phyloP scores from a whole-genome alignment of 345 rosid species.

The Salix koriyanagi region DNA sequence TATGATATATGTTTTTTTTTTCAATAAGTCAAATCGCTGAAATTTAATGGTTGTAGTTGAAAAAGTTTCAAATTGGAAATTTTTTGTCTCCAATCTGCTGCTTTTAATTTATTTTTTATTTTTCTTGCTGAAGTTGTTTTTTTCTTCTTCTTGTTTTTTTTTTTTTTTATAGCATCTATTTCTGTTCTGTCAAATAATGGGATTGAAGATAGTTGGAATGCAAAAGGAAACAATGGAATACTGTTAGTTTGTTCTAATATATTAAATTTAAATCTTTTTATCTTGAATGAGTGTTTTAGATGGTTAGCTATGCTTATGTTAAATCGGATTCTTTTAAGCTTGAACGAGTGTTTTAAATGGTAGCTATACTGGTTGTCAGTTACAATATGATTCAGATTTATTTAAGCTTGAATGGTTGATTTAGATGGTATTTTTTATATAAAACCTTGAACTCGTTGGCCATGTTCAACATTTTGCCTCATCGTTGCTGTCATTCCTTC shows the following conservation, averaged over 20 bases:
- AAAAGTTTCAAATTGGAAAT: constrained; percentile 24
- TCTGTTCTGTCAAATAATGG: not conserved
- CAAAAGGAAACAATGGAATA: not conserved
- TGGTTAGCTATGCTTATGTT: not conserved
- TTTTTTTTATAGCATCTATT: not conserved
- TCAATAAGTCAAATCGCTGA: constrained; percentile 29
- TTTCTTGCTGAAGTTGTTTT: not conserved
- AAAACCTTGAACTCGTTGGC: not conserved
- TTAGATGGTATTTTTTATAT: not conserved
- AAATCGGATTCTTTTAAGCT: not conserved
- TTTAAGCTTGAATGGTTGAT: too few relatives aligned
- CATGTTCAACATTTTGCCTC: not conserved
- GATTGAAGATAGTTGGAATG: not conserved
- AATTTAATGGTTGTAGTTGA: constrained; percentile 22
- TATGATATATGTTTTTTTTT: constrained; percentile 14
- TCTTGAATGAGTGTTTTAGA: not conserved
- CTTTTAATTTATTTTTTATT: not conserved
- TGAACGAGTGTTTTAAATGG: not conserved
- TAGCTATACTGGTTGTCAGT: too few relatives aligned
- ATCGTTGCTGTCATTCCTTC: not conserved
- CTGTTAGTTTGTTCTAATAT: not conserved
- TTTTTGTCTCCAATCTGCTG: constrained; percentile 1
- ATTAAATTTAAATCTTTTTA: not conserved
- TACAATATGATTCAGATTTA: too few relatives aligned
- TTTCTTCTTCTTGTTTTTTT: too few relatives aligned